Evolutionary conservation across 2,329 filamentous ascomycete genomes (phyloP).

Genomic region (Diaporthe vexans): DNA sequence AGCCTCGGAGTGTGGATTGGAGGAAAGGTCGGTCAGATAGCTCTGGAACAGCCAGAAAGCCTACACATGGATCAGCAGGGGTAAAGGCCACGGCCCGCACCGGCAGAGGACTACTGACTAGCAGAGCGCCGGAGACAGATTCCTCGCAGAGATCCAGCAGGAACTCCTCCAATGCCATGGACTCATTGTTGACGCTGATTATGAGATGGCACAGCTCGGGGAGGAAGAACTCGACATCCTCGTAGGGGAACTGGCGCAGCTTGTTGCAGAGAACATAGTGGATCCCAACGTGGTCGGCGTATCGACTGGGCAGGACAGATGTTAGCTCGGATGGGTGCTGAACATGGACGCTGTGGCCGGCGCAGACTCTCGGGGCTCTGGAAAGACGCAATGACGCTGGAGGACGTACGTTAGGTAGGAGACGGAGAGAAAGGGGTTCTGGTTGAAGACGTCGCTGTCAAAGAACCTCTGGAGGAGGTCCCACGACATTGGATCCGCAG

Average conservation of each 20-base stretch:
- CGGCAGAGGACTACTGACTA: conserved; percentile 69
- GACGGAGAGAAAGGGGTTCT: conserved; percentile 89
- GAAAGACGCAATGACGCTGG: conserved; percentile 41
- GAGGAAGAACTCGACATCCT: conserved; percentile 94
- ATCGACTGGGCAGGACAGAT: conserved; percentile 70
- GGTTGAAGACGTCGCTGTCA: conserved; percentile 94
- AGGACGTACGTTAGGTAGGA: conserved; percentile 85
- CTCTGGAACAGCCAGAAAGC: conserved; percentile 94
- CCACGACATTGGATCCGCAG: conserved; percentile 76
- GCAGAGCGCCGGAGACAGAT: conserved; percentile 84
- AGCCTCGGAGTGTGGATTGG: conserved; percentile 80
- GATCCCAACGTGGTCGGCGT: conserved; percentile 90
- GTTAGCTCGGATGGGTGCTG: conserved; percentile 34
- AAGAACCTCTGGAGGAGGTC: conserved; percentile 91
- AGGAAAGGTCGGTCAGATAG: conserved; percentile 84
- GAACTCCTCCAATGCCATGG: conserved; percentile 91
- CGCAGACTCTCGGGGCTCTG: conserved; percentile 32
- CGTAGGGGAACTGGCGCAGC: conserved; percentile 89
- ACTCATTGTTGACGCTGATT: conserved; percentile 91
- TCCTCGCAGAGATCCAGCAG: conserved; percentile 88
- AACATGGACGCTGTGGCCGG: conserved; percentile 31
- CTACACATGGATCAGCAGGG: conserved; percentile 58
- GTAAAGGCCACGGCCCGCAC: conserved; percentile 7
- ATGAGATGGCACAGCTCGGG: conserved; percentile 90
- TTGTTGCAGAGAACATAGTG: conserved; percentile 92